Evolutionary conservation across 2,329 filamentous ascomycete species (phyloP).

Genomic region (Alternaria brassicicola): DNA sequence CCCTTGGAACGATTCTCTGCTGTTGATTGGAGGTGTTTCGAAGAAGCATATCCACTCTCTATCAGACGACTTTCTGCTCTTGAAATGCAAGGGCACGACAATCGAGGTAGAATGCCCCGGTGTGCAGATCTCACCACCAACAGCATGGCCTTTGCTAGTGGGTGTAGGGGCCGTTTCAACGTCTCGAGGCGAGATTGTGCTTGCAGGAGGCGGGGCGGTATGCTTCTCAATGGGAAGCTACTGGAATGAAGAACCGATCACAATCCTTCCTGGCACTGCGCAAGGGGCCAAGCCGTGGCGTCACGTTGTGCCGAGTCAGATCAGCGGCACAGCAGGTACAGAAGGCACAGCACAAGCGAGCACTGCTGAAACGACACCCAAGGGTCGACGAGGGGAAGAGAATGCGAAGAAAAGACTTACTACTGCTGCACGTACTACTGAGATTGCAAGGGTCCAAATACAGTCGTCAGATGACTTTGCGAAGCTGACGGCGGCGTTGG

Average conservation of each 20-base stretch:
- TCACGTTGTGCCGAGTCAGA: conserved; percentile 14
- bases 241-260: conserved; percentile 64
- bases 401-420: conserved; percentile 10
- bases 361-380: conserved; percentile 11
- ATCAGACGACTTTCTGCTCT: conserved; percentile 36
- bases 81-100: conserved; percentile 26
- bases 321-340: conserved; percentile 17
- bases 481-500: conserved; percentile 61
- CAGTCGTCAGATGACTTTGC: conserved; percentile 64
- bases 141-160: conserved; percentile 69
- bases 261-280: conserved; percentile 22
- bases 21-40: conserved; percentile 61
- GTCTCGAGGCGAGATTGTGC: conserved; percentile 59
- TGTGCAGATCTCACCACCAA: conserved; percentile 25
- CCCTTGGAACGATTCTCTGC: conserved; percentile 52
- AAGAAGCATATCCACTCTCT: conserved; percentile 34
- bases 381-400: conserved; percentile 17
- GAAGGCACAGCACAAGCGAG: conserved; percentile 12
- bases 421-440: conserved; percentile 15
- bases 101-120: conserved; percentile 28
- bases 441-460: conserved; percentile 61
- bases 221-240: conserved; percentile 91
- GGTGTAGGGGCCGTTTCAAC: conserved; percentile 66
- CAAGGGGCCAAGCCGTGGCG: conserved; percentile 29
- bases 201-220: conserved; percentile 81